Evolutionary conservation across 108 stramenopile species (phyloP), one percentile per base, ranked within the genome.

Genomic region (Epithemia pelagica): DNA sequence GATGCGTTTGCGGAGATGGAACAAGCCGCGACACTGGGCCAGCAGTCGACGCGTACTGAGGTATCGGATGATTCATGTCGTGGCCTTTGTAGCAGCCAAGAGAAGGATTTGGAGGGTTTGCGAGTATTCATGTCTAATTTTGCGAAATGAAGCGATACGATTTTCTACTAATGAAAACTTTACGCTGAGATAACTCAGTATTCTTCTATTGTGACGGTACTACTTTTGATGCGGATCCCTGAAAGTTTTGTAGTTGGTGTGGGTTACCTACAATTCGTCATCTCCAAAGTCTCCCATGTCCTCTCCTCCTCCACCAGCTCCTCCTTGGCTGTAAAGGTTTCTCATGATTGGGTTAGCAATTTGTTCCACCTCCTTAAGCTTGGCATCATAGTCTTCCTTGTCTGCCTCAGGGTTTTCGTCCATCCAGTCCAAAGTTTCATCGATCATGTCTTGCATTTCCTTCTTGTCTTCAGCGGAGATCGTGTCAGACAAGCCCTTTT

Each of bases 291-390:
- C 82, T 59, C 81, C 90, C 61, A 88, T 88, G 59, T 90, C 89
- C 7, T 59, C 73, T 46, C 10, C 37, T 46, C 37, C 37, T 0
- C 52, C 59, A 24, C 46, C 65, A 58, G 67, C 75, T 30, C 72
- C 61, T 53, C 69, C 65, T 24, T 76, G 78, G 51, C 19, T 54
- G 64, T 95, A 95, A 1, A 83, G 83, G 66, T 82, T 80, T 67
- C 90, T 87, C 58, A 98, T 52, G 62, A 99, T 97, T 22, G 99
- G 99, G 70, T 96, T 95, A 21, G 89, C 97, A 20, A 98, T 73
- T 61, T 66, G 74, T 75, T 99, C 99, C 2, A 99, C 95, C 82
- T 94, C 95, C 80, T 97, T 98, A 72, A 96, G 98, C 80, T 97
- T 96, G 54, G 63, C 90, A 58, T 97, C 96, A 69, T 81, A 97